A percentile compares a stretch with the other conserved stretches of the same genome.
Conservation (phyloP, 2,329 filamentous ascomycete species). For the Colletotrichum eremochloae region DNA sequence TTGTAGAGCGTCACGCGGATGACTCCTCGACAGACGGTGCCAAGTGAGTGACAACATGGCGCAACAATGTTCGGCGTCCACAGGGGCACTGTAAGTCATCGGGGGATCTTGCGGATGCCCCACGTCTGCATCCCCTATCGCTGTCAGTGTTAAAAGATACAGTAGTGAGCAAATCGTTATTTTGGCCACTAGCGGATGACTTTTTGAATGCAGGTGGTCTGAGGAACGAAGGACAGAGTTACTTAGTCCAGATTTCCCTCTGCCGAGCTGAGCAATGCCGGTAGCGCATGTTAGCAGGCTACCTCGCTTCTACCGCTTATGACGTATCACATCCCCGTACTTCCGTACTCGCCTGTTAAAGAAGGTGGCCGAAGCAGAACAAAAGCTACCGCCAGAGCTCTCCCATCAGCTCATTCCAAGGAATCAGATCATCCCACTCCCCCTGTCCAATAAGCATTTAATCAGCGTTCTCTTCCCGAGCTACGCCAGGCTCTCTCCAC, state of each 20-base stretch:
- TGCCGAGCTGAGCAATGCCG: constrained; percentile 41
- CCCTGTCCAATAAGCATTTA: constrained; percentile 23
- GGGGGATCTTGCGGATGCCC: constrained; percentile 17
- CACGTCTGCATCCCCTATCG: background rate
- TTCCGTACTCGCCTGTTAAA: constrained; percentile 25
- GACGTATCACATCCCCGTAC: constrained; percentile 36
- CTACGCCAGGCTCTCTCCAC: constrained; percentile 27
- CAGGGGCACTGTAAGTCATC: background rate
- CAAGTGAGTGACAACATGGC: background rate
- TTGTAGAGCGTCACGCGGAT: constrained; percentile 6
- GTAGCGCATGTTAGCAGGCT: constrained; percentile 34
- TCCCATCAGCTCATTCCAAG: constrained; percentile 13
- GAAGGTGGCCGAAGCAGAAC: constrained; percentile 22
- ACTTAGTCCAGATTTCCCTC: background rate
- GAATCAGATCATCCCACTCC: constrained; percentile 34
- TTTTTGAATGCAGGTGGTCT: constrained; percentile 6
- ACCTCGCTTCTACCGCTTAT: constrained; percentile 28
- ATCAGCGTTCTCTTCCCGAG: constrained; percentile 14
- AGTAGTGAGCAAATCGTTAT: constrained; percentile 13
- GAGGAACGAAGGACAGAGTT: constrained; percentile 3
- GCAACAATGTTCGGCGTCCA: background rate
- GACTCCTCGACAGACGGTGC: background rate
- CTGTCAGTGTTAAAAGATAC: background rate
- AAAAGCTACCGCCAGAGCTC: constrained; percentile 9
- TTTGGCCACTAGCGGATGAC: constrained; percentile 19